Conservation (phyloP, 1,284 basidiomycete genomes). For the Leccinum subfulvum region DNA sequence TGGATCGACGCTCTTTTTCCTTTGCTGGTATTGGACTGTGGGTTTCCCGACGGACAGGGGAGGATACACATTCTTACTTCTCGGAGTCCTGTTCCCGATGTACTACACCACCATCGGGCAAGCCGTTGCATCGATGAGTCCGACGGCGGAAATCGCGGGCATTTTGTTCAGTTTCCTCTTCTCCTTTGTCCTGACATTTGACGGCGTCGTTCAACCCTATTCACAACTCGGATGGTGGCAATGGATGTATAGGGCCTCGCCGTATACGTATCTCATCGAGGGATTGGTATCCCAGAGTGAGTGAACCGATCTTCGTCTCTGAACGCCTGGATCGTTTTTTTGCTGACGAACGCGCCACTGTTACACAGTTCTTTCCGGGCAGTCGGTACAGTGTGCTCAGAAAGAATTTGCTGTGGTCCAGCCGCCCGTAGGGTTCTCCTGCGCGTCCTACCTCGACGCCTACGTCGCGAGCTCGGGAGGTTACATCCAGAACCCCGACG, state of each 20-base stretch:
- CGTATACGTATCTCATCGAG: constrained; percentile 73
- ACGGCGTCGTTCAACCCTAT: constrained; percentile 67
- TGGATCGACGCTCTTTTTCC: constrained; percentile 56
- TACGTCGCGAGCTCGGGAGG: constrained; percentile 68
- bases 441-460: constrained; percentile 62
- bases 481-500: constrained; percentile 74
- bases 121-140: constrained; percentile 65
- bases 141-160: constrained; percentile 64
- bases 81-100: constrained; percentile 47
- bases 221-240: constrained; percentile 72
- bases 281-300: constrained; percentile 52
- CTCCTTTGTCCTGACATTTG: constrained; percentile 67
- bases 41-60: constrained; percentile 49
- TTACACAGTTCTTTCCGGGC: constrained; percentile 43
- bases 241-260: constrained; percentile 82
- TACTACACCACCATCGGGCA: constrained; percentile 60
- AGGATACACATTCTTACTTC: constrained; percentile 54
- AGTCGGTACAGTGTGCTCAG: constrained; percentile 61
- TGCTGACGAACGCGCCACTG: neutral
- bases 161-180: constrained; percentile 68
- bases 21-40: constrained; percentile 73
- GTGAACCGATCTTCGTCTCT: neutral
- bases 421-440: constrained; percentile 74
- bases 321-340: neutral
- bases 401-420: constrained; percentile 67